These are phyloP conservation scores for Annulohypoxylon bovei DNA, from an alignment of 495 filamentous ascomycete species.

Conservation along the genomic window DNA sequence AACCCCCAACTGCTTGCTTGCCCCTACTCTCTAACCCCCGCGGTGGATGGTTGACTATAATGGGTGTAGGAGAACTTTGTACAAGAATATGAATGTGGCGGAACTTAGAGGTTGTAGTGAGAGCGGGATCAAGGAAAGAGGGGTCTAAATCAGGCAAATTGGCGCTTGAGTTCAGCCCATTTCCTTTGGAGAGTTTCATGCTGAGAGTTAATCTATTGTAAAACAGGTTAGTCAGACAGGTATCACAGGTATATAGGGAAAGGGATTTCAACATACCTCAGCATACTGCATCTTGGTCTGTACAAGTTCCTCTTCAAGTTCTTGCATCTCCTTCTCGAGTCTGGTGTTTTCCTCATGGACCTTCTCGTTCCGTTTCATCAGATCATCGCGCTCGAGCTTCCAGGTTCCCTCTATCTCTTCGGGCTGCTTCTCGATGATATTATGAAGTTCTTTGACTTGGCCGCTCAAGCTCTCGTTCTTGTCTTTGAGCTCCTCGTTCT, in stretches of 20 bases:
- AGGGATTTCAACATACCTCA: conserved; percentile 71
- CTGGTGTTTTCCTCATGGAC: conserved; percentile 93
- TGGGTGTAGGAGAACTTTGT: conserved; percentile 32
- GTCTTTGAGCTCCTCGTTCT: conserved; percentile 88
- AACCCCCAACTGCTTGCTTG: neutral
- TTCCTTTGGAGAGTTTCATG: conserved; percentile 81
- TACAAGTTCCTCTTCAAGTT: conserved; percentile 95
- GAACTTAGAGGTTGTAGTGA: neutral
- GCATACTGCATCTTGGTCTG: conserved; percentile 94
- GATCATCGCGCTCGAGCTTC: conserved; percentile 85
- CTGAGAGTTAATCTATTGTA: conserved; percentile 70
- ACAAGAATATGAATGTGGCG: conserved; percentile 34
- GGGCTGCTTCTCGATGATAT: conserved; percentile 87
- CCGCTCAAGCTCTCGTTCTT: conserved; percentile 84
- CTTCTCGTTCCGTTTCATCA: conserved; percentile 91
- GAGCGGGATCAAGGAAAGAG: conserved; percentile 14
- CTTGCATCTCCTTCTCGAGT: conserved; percentile 88
- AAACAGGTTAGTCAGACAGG: conserved; percentile 28
- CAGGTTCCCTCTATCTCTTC: conserved; percentile 86
- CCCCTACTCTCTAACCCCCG: conserved; percentile 15
- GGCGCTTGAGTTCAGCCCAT: conserved; percentile 82
- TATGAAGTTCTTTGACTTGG: conserved; percentile 83
- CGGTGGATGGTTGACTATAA: conserved; percentile 18
- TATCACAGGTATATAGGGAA: neutral
- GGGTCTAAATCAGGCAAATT: conserved; percentile 49